These are phyloP conservation scores for Fusarium verticillioides DNA, from an alignment of 2,329 filamentous ascomycete species.

Conservation along the genomic window DNA sequence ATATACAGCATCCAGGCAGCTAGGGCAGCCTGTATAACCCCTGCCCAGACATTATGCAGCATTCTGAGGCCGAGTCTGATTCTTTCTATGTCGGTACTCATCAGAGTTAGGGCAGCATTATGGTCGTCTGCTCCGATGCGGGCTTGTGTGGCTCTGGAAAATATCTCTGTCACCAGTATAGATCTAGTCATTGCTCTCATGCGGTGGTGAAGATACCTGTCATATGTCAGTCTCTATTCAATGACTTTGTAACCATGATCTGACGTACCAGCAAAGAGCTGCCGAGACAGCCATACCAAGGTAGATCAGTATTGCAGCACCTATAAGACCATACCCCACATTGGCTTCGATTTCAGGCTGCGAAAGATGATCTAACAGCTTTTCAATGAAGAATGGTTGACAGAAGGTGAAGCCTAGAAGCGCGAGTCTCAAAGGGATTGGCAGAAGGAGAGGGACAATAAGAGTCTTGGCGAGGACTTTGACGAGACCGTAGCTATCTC, in stretches of 20 bases:
- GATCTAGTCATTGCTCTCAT: not conserved
- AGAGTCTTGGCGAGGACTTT: not conserved
- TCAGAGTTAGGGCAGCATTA: not conserved
- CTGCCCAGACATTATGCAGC: not conserved
- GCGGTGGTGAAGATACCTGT: not conserved
- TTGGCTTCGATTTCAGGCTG: not conserved
- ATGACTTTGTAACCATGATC: not conserved
- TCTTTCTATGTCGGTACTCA: not conserved
- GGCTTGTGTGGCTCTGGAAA: not conserved
- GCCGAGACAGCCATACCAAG: not conserved
- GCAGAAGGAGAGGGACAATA: not conserved
- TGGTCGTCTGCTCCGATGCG: not conserved
- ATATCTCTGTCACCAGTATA: not conserved
- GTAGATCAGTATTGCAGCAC: not conserved
- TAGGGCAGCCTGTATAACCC: not conserved
- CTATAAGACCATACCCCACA: not conserved
- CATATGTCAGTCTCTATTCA: not conserved
- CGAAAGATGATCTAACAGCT: not conserved
- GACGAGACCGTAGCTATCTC: not conserved
- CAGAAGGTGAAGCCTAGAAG: not conserved
- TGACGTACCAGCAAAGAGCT: not conserved
- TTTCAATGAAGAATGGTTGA: not conserved
- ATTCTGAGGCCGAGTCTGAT: not conserved
- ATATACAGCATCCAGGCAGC: not conserved
- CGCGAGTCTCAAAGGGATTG: not conserved